Conservation (phyloP, 495 filamentous ascomycete species). For the Hypoxylon fragiforme region DNA sequence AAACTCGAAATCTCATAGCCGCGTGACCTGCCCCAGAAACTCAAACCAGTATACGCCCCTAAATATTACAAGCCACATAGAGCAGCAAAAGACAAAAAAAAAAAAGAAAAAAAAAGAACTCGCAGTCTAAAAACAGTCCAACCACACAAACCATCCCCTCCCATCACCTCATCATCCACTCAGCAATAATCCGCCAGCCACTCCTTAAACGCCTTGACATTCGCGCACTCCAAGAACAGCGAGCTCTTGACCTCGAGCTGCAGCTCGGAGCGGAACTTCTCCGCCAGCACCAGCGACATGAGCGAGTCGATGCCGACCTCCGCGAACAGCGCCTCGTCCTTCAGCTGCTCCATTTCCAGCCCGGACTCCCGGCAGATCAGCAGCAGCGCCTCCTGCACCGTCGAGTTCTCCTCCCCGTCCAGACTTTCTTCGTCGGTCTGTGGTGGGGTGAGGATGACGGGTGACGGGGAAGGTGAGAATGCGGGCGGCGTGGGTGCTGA, state of each 20-base stretch:
- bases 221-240: conserved; percentile 43
- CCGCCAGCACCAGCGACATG: conserved; percentile 49
- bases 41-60: too few species aligned
- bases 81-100: too few species aligned
- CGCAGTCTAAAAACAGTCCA: background rate
- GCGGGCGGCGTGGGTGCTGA: background rate
- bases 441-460: background rate
- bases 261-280: conserved; percentile 47
- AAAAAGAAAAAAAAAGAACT: background rate
- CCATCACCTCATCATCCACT: background rate
- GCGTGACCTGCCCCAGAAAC: too few species aligned
- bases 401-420: background rate
- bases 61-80: too few species aligned
- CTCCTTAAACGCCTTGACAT: background rate
- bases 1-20: too few species aligned
- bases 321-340: conserved; percentile 42
- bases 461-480: background rate
- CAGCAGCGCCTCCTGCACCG: background rate
- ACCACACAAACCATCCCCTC: too few species aligned
- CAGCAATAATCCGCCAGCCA: background rate
- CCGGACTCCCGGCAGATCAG: conserved; percentile 37
- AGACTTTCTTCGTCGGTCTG: conserved; percentile 42
- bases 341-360: conserved; percentile 54
- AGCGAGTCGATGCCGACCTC: conserved; percentile 54
- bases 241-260: conserved; percentile 46